A percentile compares a stretch with the other conserved stretches of the same genome.
Conservation (phyloP, 2,329 filamentous ascomycete genomes). For the Daldinia sp. region DNA sequence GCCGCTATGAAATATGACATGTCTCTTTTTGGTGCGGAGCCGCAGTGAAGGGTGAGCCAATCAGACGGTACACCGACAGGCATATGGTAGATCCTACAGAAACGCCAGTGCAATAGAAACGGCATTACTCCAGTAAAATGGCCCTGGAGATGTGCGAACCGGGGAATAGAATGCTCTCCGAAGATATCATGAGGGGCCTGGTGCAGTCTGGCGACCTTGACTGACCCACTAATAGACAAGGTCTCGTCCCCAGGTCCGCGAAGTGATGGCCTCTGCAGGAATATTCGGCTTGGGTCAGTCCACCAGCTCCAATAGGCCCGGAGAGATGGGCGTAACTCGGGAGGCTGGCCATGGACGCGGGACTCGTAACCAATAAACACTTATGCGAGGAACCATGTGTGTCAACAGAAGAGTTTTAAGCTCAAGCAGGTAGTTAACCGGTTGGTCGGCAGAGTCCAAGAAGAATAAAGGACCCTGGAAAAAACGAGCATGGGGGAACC, state of each 20-base stretch:
- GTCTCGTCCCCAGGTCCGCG: slow-evolving; percentile 32
- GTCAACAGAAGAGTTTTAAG: slow-evolving; percentile 25
- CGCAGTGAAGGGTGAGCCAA: slow-evolving; percentile 33
- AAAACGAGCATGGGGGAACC: slow-evolving; percentile 7
- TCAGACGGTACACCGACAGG: slow-evolving; percentile 22
- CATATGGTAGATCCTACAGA: slow-evolving; percentile 39
- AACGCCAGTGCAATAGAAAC: slow-evolving; percentile 32
- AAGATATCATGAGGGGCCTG: slow-evolving; percentile 35
- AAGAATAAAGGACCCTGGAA: slow-evolving; percentile 14
- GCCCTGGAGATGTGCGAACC: slow-evolving; percentile 32
- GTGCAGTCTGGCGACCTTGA: slow-evolving; percentile 22
- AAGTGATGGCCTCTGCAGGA: slow-evolving; percentile 40
- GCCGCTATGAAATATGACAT: slow-evolving; percentile 34
- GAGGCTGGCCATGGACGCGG: slow-evolving; percentile 37
- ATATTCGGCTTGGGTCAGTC: slow-evolving; percentile 35
- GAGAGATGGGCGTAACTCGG: slow-evolving; percentile 33
- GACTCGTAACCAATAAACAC: slow-evolving; percentile 28
- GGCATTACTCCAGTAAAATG: slow-evolving; percentile 33
- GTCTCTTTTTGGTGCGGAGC: slow-evolving; percentile 42
- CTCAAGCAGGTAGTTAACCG: slow-evolving; percentile 21
- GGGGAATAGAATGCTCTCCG: slow-evolving; percentile 38
- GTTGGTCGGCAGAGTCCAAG: slow-evolving; percentile 24
- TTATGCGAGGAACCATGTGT: slow-evolving; percentile 31
- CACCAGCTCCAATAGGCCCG: slow-evolving; percentile 33
- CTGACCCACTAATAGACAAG: slow-evolving; percentile 26